Conservation (phyloP, 1,284 basidiomycete genomes). For the Termitomyces sp. region DNA sequence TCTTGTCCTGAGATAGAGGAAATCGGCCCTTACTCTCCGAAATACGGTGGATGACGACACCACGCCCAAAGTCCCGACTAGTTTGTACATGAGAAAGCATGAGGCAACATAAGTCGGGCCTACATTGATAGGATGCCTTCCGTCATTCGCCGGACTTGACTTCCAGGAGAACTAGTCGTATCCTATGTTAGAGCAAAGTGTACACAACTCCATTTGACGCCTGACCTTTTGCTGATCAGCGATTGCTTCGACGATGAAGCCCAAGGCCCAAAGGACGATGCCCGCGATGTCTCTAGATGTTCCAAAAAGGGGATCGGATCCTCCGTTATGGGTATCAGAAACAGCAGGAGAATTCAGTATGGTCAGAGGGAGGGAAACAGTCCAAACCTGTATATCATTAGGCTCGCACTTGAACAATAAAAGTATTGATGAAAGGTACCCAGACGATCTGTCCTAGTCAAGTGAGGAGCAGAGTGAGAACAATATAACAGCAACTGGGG, state of each 20-base stretch:
- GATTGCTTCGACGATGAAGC: neutral
- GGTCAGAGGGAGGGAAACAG: slow-evolving; percentile 58
- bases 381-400: slow-evolving; percentile 33
- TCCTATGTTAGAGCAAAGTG: neutral
- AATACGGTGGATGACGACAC: slow-evolving; percentile 2
- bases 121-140: neutral
- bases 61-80: slow-evolving; percentile 1
- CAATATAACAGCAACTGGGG: neutral
- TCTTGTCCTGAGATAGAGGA: neutral
- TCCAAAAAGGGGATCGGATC: slow-evolving; percentile 52
- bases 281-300: slow-evolving; percentile 65
- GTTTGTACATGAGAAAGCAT: neutral
- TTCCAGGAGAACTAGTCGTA: neutral
- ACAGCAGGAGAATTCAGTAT: slow-evolving; percentile 68
- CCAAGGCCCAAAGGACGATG: slow-evolving; percentile 32
- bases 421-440: neutral
- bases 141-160: neutral
- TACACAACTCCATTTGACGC: neutral
- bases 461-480: neutral
- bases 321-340: slow-evolving; percentile 38
- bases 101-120: neutral
- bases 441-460: neutral
- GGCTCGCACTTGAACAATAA: neutral
- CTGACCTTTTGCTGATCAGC: slow-evolving; percentile 1
- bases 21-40: neutral